A percentile compares a stretch with the other conserved stretches of the same genome.
phyloP scores from a whole-genome alignment of 495 filamentous ascomycete genomes.

The Schizothecium vesticola region DNA sequence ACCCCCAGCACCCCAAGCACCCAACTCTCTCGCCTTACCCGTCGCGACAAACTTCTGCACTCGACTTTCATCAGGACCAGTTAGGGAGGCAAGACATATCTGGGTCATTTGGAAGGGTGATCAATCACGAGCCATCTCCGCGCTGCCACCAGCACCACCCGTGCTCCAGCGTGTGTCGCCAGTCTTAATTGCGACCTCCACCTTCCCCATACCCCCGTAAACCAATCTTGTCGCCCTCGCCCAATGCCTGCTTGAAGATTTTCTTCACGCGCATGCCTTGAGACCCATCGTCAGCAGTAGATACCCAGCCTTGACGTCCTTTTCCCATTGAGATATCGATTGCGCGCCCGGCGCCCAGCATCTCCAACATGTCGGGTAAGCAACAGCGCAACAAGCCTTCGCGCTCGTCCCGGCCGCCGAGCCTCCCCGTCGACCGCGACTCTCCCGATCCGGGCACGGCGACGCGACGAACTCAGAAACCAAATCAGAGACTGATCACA shows the following conservation, averaged over 20 bases:
- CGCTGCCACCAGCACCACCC: neutral
- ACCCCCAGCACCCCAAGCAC: neutral
- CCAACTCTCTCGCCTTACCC: neutral
- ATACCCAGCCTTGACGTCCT: neutral
- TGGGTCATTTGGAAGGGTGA: neutral
- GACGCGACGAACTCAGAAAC: conserved; percentile 5
- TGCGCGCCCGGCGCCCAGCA: neutral
- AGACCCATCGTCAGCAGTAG: conserved; percentile 15
- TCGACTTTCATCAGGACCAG: neutral
- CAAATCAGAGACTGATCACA: conserved; percentile 19
- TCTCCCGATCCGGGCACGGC: neutral
- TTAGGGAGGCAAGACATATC: neutral
- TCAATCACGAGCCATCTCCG: neutral
- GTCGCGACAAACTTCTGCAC: neutral
- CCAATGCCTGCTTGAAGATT: conserved; percentile 28
- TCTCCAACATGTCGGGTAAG: conserved; percentile 33
- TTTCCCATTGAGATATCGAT: conserved; percentile 8
- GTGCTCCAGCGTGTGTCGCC: neutral
- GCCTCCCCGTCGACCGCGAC: neutral
- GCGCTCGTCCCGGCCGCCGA: conserved; percentile 2
- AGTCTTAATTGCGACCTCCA: neutral
- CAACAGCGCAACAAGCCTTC: conserved; percentile 16
- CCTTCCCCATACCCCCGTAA: conserved; percentile 21
- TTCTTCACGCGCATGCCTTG: conserved; percentile 24
- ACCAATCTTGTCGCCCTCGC: conserved; percentile 16